These are phyloP conservation scores for Rusavskia elegans DNA, from an alignment of 495 filamentous ascomycete genomes.

Conservation along the genomic window DNA sequence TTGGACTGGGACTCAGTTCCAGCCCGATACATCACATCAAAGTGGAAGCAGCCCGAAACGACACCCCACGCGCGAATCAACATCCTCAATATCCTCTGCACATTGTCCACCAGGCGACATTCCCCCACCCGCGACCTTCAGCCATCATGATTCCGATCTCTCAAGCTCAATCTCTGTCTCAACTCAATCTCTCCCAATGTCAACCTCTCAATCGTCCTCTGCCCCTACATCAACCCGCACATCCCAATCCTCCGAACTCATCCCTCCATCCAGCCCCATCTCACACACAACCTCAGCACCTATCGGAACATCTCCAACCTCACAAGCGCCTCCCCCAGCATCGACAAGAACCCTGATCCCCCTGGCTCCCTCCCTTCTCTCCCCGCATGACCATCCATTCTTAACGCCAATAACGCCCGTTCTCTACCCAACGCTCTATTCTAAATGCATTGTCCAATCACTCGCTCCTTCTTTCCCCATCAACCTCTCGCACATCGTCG, in stretches of 20 bases:
- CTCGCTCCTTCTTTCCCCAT: constrained; percentile 73
- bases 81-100: neutral
- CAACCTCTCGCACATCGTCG: constrained; percentile 64
- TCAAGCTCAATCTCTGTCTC: neutral
- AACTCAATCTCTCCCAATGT: neutral
- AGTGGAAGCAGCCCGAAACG: neutral
- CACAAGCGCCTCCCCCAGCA: constrained; percentile 10
- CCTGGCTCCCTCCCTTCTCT: constrained; percentile 48
- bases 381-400: constrained; percentile 47
- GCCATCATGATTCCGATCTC: neutral
- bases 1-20: constrained; percentile 62
- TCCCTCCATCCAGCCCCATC: constrained; percentile 7
- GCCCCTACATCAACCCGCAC: constrained; percentile 8
- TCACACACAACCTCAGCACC: neutral
- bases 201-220: constrained; percentile 3
- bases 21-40: neutral
- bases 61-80: neutral
- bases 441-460: constrained; percentile 63
- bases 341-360: constrained; percentile 31
- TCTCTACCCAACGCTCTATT: constrained; percentile 72
- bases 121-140: neutral
- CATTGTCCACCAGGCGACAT: too few relatives aligned
- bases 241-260: constrained; percentile 14
- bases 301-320: constrained; percentile 13
- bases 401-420: constrained; percentile 53